Base-by-base conservation (phyloP, 1,284 basidiomycete genomes). In the Rhodotorula sp. region DNA sequence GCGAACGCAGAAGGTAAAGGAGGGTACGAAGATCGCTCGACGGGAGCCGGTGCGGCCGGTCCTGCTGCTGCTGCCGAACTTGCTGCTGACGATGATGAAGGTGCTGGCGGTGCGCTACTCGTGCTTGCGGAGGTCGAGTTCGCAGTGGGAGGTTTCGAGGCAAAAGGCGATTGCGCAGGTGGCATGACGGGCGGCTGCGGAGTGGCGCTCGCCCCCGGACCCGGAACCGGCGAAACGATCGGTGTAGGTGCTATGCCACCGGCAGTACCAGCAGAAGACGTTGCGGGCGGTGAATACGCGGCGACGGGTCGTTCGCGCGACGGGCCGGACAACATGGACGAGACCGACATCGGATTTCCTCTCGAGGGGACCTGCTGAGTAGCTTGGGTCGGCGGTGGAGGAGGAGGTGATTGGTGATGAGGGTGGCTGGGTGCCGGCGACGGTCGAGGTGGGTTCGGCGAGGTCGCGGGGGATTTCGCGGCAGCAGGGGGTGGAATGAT, bases 1-100 rank as follows among this genome's bases (percentile, higher is more conserved):
- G 74, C 74, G 42, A 70, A 75, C 0, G 74, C 74, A 30, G 72
- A 68, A 7, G 74, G 74, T 2, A 75, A 57, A 7, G 74, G 72
- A 29, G 74, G 74, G 45, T 75, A 75, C 22, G 66, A 61, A 8
- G 66, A 66, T 4, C 59, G 51, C 4, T 60, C 49, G 33, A n/a
- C 46, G 3, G 59, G 20, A 18, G 20, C 33, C 7, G 44, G 44
- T 18, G 46, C 22, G 55, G 17, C 42, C 8, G 33, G 12, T 0
- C 56, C 29, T 44, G 61, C 10, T 4, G 54, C 22, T 4, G 61
- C 44, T 4, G 30, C 6, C 12, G 44, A 17, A 20, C 53, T 42
- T n/a, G 29, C 24, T 12, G 44, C 20, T 4, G 65, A 45, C 6
- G 66, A 4, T 3, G 53, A 48, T 24, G 46, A 48, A 48, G 48